phyloP scores from a whole-genome alignment of 2,329 filamentous ascomycete genomes.

The Colletotrichum scovillei region DNA sequence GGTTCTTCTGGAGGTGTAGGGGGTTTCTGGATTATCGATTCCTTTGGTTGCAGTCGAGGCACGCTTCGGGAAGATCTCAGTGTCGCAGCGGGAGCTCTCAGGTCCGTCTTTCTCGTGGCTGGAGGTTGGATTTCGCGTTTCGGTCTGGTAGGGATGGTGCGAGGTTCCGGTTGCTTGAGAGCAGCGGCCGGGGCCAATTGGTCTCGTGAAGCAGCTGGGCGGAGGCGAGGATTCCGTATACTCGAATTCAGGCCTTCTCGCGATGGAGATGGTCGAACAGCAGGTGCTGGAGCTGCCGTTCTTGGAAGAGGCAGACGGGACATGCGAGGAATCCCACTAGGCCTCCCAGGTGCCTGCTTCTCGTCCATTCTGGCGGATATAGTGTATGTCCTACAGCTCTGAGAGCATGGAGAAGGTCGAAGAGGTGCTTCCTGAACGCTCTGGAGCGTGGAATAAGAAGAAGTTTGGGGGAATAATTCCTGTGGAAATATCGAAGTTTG shows the following conservation, averaged over 20 bases:
- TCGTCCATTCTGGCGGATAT: constrained; percentile 27
- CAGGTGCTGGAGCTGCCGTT: constrained; percentile 41
- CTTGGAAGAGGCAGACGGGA: constrained; percentile 52
- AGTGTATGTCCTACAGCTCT: background rate
- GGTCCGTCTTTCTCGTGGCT: constrained; percentile 28
- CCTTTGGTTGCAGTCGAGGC: constrained; percentile 26
- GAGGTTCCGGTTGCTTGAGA: constrained; percentile 18
- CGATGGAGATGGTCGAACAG: constrained; percentile 44
- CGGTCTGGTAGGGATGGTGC: constrained; percentile 18
- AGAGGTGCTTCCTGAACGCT: background rate
- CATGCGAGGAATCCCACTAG: constrained; percentile 49
- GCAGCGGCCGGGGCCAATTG: constrained; percentile 36
- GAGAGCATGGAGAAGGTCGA: background rate
- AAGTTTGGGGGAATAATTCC: background rate
- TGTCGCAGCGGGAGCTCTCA: background rate
- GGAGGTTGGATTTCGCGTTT: constrained; percentile 35
- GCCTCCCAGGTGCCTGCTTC: constrained; percentile 26
- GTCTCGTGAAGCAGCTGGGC: constrained; percentile 46
- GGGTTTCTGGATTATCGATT: constrained; percentile 29
- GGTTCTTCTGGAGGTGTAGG: constrained; percentile 32
- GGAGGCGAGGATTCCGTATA: constrained; percentile 47
- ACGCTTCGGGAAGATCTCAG: constrained; percentile 15
- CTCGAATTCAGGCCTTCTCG: constrained; percentile 41
- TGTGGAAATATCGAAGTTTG: background rate
- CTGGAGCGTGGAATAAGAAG: background rate